phyloP scores from a whole-genome alignment of 164 flowering plant species.

The Cinnamomum chago region DNA sequence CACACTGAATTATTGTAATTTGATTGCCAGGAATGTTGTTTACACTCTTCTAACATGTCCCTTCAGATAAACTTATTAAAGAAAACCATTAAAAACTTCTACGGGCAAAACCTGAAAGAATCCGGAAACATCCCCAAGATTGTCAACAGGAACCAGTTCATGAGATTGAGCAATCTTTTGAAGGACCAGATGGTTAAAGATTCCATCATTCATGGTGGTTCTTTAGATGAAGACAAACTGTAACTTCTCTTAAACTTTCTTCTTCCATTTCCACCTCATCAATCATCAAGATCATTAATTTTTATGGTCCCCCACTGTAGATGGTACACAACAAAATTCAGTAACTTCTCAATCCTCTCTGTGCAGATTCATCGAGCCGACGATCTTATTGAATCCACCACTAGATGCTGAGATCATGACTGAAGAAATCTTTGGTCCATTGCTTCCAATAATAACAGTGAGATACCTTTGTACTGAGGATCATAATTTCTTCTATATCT shows the following conservation, averaged over 20 bases:
- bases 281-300: neutral
- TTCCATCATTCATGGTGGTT: slow-evolving; percentile 78
- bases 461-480: slow-evolving; percentile 11
- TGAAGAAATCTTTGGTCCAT: slow-evolving; percentile 90
- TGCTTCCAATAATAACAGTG: slow-evolving; percentile 90
- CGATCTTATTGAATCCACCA: slow-evolving; percentile 82
- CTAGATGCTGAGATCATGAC: slow-evolving; percentile 75
- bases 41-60: neutral
- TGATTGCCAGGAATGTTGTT: too few relatives aligned
- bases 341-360: too few relatives aligned
- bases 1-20: too few relatives aligned
- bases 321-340: too few relatives aligned
- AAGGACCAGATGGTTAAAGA: slow-evolving; percentile 53
- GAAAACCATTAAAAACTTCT: slow-evolving; percentile 36
- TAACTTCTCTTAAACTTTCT: slow-evolving; percentile 17
- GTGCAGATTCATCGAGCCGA: slow-evolving; percentile 80
- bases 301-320: too few relatives aligned
- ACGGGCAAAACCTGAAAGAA: slow-evolving; percentile 44
- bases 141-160: slow-evolving; percentile 52
- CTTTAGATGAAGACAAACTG: slow-evolving; percentile 55
- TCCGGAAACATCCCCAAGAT: slow-evolving; percentile 43
- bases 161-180: slow-evolving; percentile 44
- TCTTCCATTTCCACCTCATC: neutral
- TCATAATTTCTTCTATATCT: neutral
- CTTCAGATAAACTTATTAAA: slow-evolving; percentile 60